phyloP scores from a whole-genome alignment of 2,329 filamentous ascomycete genomes.

The Diaporthe velutina region DNA sequence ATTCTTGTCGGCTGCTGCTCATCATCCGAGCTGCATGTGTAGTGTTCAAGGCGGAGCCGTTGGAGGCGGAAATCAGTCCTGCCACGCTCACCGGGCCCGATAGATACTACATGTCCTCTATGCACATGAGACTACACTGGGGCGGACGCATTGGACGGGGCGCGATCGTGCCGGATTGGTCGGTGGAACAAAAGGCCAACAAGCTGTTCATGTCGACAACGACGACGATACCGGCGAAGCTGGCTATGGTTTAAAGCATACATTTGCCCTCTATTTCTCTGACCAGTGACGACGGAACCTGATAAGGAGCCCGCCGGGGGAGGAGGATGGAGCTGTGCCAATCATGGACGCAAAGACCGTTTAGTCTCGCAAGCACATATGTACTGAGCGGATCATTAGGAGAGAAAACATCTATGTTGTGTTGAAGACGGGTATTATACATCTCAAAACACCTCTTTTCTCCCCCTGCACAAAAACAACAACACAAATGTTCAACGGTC shows the following conservation, averaged over 20 bases:
- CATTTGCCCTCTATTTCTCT: not conserved
- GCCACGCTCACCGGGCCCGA: not conserved
- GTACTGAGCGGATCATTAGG: not conserved
- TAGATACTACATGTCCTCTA: not conserved
- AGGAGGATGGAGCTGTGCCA: no score
- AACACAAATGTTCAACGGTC: conserved; percentile 11
- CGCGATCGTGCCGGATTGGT: not conserved
- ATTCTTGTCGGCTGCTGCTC: not conserved
- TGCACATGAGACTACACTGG: not conserved
- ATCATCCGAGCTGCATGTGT: not conserved
- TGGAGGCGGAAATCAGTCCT: not conserved
- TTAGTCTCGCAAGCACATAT: not conserved
- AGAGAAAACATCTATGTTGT: not conserved
- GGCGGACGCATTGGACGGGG: not conserved
- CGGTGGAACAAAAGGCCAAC: not conserved
- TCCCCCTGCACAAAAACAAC: not conserved
- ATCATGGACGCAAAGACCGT: no score
- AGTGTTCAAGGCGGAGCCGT: not conserved
- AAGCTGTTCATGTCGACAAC: not conserved
- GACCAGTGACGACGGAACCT: not conserved
- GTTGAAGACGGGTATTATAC: not conserved
- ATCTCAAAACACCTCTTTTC: not conserved
- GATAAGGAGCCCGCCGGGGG: no score
- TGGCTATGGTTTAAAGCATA: not conserved
- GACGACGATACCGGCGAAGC: not conserved